Percentiles rank a stretch among this genome's conserved stretches.
These are phyloP conservation scores for Porcisia deanei DNA, from an alignment of 208 protist species.

Conservation along the genomic window DNA sequence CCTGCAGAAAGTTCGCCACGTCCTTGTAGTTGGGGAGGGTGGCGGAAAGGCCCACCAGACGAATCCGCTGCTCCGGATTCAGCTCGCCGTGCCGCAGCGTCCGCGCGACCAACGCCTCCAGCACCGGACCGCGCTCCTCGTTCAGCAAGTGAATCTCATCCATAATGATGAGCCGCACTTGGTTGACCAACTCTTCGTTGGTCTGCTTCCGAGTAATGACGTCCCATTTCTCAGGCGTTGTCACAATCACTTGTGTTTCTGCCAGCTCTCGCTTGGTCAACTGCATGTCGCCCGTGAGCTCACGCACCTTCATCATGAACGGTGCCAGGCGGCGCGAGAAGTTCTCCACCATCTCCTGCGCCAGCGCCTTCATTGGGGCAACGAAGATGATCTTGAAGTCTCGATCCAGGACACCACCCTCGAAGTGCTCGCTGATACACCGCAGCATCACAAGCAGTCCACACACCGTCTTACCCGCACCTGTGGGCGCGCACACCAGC, in stretches of 20 bases:
- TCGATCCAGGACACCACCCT: constrained; percentile 77
- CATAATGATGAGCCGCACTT: constrained; percentile 97
- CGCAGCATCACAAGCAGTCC: constrained; percentile 97
- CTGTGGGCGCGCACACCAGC: constrained; percentile 99
- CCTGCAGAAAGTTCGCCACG: constrained; percentile 97
- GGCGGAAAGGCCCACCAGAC: constrained; percentile 97
- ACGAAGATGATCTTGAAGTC: constrained; percentile 99
- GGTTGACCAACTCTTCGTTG: constrained; percentile 92
- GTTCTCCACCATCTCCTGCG: constrained; percentile 97
- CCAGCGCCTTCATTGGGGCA: constrained; percentile 99
- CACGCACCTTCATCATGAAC: constrained; percentile 92
- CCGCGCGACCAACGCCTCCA: constrained; percentile 98
- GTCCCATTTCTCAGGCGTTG: constrained; percentile 99
- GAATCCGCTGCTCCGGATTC: constrained; percentile 89
- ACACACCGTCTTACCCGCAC: constrained; percentile 98
- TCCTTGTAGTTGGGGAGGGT: constrained; percentile 99
- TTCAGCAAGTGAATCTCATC: constrained; percentile 99
- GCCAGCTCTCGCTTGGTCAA: constrained; percentile 96
- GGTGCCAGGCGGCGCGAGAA: constrained; percentile 93
- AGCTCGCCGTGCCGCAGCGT: constrained; percentile 95
- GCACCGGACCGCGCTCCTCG: constrained; percentile 98
- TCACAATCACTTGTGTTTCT: constrained; percentile 98
- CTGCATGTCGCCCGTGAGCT: constrained; percentile 99
- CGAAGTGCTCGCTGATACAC: constrained; percentile 92
- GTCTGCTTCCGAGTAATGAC: constrained; percentile 98